Conservation (phyloP, 768 basidiomycete genomes). For the Termitomyces sp. region DNA sequence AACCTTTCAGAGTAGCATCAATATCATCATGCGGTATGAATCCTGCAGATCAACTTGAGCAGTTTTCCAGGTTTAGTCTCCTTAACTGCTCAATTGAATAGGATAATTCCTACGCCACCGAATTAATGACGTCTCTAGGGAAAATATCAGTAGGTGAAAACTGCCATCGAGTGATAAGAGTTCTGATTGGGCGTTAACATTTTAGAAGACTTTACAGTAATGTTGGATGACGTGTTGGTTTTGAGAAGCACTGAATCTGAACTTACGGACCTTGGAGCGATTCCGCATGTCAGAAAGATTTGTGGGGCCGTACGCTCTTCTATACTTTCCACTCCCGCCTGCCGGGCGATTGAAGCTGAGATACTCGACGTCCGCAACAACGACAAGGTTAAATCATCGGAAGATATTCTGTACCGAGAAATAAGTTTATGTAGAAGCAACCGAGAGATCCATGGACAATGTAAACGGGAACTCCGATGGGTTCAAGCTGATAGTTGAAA, state of each 20-base stretch:
- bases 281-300: neutral
- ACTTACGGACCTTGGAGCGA: neutral
- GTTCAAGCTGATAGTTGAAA: neutral
- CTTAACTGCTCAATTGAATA: neutral
- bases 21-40: neutral
- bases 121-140: neutral
- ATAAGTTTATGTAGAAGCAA: neutral
- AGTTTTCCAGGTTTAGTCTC: neutral
- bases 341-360: neutral
- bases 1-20: neutral
- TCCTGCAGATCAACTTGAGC: slow-evolving; percentile 1
- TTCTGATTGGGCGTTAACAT: too few relatives aligned
- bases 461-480: neutral
- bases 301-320: neutral
- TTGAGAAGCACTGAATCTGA: neutral
- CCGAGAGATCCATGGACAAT: neutral
- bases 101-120: slow-evolving; percentile 9
- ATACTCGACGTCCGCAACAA: neutral
- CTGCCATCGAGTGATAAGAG: neutral
- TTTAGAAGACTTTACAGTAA: neutral
- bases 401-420: slow-evolving; percentile 1
- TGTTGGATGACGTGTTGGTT: neutral
- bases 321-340: neutral
- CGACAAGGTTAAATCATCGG: neutral
- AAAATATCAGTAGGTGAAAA: neutral